Percentiles rank a stretch among this genome's conserved stretches.
These are phyloP conservation scores for Pseudophaeomoniella oleicola DNA, from an alignment of 2,329 filamentous ascomycete genomes.

Conservation along the genomic window DNA sequence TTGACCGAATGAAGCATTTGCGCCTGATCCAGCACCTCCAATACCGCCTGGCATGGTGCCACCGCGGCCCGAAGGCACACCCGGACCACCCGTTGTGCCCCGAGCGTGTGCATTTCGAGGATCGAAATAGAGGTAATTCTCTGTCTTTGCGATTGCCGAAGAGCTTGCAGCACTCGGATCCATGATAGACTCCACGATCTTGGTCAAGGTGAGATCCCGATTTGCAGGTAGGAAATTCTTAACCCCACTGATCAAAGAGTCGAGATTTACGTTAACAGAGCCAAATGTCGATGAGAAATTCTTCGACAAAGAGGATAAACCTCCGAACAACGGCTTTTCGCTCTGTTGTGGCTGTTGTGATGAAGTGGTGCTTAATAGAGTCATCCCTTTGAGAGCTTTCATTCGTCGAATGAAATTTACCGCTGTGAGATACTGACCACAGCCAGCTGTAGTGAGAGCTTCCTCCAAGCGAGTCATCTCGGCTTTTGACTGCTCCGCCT, in stretches of 20 bases:
- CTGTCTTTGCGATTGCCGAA: conserved; percentile 87
- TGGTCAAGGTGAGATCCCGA: conserved; percentile 89
- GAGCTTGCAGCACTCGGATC: conserved; percentile 81
- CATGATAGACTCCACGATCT: conserved; percentile 97
- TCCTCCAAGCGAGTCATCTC: conserved; percentile 83
- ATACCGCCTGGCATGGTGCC: conserved; percentile 28
- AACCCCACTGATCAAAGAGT: conserved; percentile 85
- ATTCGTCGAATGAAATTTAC: conserved; percentile 82
- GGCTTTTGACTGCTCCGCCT: conserved; percentile 66
- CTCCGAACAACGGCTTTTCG: conserved; percentile 59
- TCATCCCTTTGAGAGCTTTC: conserved; percentile 92
- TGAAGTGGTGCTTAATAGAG: conserved; percentile 74
- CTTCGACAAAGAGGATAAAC: conserved; percentile 82
- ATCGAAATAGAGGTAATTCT: conserved; percentile 95
- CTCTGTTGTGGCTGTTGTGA: conserved; percentile 49
- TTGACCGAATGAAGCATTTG: conserved; percentile 77
- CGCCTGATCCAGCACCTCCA: conserved; percentile 42
- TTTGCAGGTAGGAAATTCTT: conserved; percentile 97
- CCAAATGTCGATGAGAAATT: conserved; percentile 76
- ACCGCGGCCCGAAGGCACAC: conserved; percentile 31
- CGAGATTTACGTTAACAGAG: conserved; percentile 64
- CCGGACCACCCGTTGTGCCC: conserved; percentile 68
- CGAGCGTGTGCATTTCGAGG: conserved; percentile 84
- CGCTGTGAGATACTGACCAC: conserved; percentile 52
- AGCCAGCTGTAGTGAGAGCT: conserved; percentile 58